A percentile compares a stretch with the other conserved stretches of the same genome.
Conservation (phyloP, 1,284 basidiomycete species). For the Meripilus lineatus region DNA sequence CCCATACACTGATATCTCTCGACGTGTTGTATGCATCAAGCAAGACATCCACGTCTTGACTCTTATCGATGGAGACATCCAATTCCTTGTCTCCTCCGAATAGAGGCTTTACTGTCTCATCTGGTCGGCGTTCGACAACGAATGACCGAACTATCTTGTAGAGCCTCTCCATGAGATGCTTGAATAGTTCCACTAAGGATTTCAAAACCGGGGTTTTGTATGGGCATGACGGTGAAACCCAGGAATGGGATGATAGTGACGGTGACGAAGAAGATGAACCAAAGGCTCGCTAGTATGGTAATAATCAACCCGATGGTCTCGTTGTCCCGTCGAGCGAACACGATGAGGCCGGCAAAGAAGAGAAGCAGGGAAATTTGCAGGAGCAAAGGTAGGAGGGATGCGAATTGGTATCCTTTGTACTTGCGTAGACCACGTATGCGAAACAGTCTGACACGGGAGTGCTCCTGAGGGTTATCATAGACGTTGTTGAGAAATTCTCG, state of each 20-base stretch:
- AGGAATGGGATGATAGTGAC: not conserved
- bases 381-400: conserved; percentile 34
- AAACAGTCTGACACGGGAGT: conserved; percentile 33
- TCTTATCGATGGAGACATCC: no score
- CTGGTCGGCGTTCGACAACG: no score
- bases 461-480: conserved; percentile 31
- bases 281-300: conserved; percentile 25
- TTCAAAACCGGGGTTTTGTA: conserved; percentile 1
- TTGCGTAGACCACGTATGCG: conserved; percentile 30
- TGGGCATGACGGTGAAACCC: not conserved
- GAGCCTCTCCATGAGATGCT: no score
- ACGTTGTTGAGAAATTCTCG: conserved; percentile 22
- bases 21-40: no score
- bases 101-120: no score
- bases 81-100: no score
- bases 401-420: conserved; percentile 32
- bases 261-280: not conserved
- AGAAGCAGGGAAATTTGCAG: conserved; percentile 36
- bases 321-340: conserved; percentile 32
- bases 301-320: conserved; percentile 26
- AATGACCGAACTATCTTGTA: no score
- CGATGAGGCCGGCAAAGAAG: conserved; percentile 35
- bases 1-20: no score
- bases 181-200: no score
- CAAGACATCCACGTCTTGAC: no score